These are phyloP conservation scores for Candida pseudofarinosa DNA, from an alignment of 805 yeast genomes.

Conservation along the genomic window DNA sequence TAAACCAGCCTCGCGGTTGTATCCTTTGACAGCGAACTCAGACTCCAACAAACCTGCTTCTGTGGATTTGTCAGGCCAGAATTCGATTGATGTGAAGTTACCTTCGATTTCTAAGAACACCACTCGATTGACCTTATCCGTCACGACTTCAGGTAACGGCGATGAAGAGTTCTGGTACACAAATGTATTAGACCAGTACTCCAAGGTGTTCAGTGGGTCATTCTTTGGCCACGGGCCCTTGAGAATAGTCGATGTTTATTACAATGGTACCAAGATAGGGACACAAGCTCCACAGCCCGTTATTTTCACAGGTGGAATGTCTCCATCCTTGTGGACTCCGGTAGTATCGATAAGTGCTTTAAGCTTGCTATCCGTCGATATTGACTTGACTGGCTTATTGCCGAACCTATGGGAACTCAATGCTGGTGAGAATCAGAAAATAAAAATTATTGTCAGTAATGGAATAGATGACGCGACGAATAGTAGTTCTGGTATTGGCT, in stretches of 20 bases:
- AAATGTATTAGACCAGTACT: slow-evolving; percentile 49
- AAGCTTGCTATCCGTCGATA: slow-evolving; percentile 64
- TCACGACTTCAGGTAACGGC: slow-evolving; percentile 71
- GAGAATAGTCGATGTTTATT: slow-evolving; percentile 59
- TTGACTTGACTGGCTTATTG: slow-evolving; percentile 67
- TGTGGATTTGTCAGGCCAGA: slow-evolving; percentile 41
- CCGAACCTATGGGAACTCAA: slow-evolving; percentile 58
- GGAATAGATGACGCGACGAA: slow-evolving; percentile 38
- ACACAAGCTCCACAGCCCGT: slow-evolving; percentile 67
- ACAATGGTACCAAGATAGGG: slow-evolving; percentile 57
- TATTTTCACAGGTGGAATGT: slow-evolving; percentile 75
- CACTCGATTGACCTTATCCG: slow-evolving; percentile 52
- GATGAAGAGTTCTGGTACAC: slow-evolving; percentile 84
- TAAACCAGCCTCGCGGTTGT: slow-evolving; percentile 36
- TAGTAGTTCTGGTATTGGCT: slow-evolving; percentile 26
- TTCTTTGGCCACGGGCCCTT: slow-evolving; percentile 67
- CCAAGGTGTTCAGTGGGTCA: slow-evolving; percentile 41
- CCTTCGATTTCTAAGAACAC: slow-evolving; percentile 52
- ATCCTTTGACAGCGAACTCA: slow-evolving; percentile 29
- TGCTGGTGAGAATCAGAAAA: slow-evolving; percentile 15
- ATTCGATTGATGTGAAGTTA: slow-evolving; percentile 28
- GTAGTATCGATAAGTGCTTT: slow-evolving; percentile 71
- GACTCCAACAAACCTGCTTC: slow-evolving; percentile 36
- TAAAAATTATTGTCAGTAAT: slow-evolving; percentile 49
- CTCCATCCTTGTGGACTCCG: slow-evolving; percentile 80